A percentile compares a stretch with the other conserved stretches of the same genome.
These are phyloP conservation scores for Colletotrichum melonis DNA, from an alignment of 2,329 filamentous ascomycete genomes.

Conservation along the genomic window DNA sequence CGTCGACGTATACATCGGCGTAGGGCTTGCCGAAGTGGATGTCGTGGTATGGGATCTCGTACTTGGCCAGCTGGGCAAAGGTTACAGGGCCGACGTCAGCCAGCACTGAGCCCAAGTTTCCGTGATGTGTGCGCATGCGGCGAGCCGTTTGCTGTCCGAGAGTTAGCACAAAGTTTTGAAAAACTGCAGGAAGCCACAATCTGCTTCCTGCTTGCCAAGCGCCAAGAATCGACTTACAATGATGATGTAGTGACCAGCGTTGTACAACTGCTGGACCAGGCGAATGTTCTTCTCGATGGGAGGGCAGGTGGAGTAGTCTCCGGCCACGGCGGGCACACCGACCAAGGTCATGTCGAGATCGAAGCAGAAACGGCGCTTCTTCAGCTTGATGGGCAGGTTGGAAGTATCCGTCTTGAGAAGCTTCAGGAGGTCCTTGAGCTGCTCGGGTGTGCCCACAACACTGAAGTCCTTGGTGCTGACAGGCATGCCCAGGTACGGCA, in stretches of 20 bases:
- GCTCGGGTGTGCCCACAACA: constrained; percentile 43
- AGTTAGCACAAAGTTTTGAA: background rate
- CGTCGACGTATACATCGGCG: constrained; percentile 45
- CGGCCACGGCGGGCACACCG: constrained; percentile 41
- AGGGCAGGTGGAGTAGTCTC: constrained; percentile 45
- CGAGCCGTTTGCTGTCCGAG: constrained; percentile 40
- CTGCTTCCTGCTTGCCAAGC: background rate
- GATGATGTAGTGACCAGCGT: constrained; percentile 45
- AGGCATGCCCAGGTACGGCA: constrained; percentile 41
- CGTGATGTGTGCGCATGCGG: constrained; percentile 43
- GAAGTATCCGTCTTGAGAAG: constrained; percentile 39
- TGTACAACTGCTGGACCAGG: constrained; percentile 42
- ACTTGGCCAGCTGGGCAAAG: constrained; percentile 41
- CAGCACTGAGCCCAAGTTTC: constrained; percentile 42
- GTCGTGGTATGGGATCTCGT: constrained; percentile 44
- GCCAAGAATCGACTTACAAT: constrained; percentile 39
- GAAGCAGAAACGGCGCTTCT: constrained; percentile 46
- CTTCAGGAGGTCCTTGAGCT: constrained; percentile 42
- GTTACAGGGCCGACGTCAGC: constrained; percentile 42
- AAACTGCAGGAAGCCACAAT: background rate
- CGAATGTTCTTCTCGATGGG: constrained; percentile 44
- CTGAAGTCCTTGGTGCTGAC: constrained; percentile 41
- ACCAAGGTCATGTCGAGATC: constrained; percentile 46
- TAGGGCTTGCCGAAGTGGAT: constrained; percentile 45
- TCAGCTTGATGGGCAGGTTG: constrained; percentile 37